Evolutionary conservation across 176 grass and related monocot genomes (phyloP), one percentile per base, ranked within the genome.

Genomic region (Bolboschoenus planiculmis): DNA sequence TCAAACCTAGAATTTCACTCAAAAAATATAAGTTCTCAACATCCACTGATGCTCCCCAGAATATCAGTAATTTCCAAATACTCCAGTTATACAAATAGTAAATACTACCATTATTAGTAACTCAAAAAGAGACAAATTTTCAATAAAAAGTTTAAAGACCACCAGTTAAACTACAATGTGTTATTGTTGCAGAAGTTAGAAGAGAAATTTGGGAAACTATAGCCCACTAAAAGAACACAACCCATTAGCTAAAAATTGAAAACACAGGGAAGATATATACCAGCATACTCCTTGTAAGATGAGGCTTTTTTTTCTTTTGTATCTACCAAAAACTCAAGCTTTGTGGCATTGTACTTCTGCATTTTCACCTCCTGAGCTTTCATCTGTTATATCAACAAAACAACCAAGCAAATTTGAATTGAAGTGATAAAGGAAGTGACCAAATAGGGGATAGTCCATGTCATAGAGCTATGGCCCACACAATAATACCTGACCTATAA

Each of bases 301-400:
- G 40, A 15, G 16, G 67, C 67, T 35, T 85, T 20, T n/a, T 36
- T 77, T 21, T 62, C 70, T 48, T 85, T 85, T 20, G 23, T 43
- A 29, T 60, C 68, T 13, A 85, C 35, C 67, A 85, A 26, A 62
- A 62, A 29, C 18, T 78, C 67, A 73, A 77, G 56, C 53, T 85
- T 77, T 73, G 70, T 2, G 5, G 10, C 37, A 58, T 85, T 31
- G 48, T 44, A 37, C 10, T 47, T 64, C 35, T 78, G 31, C 23
- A 35, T 8, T 78, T 77, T 85, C 8, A 20, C 42, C 70, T 85
- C 54, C 21, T 78, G 21, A 56, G 13, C 37, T 62, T 78, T 77
- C 53, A 78, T 85, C 83, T 85, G 83, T 62, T 26, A 85, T 14
- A 30, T n/a, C 31, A 58, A 78, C 2, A 15, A 85, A 48, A 74